A percentile compares a stretch with the other conserved stretches of the same genome.
Evolutionary conservation across 73 alveolate genomes (phyloP).

Genomic region (Loxodes magnus): DNA sequence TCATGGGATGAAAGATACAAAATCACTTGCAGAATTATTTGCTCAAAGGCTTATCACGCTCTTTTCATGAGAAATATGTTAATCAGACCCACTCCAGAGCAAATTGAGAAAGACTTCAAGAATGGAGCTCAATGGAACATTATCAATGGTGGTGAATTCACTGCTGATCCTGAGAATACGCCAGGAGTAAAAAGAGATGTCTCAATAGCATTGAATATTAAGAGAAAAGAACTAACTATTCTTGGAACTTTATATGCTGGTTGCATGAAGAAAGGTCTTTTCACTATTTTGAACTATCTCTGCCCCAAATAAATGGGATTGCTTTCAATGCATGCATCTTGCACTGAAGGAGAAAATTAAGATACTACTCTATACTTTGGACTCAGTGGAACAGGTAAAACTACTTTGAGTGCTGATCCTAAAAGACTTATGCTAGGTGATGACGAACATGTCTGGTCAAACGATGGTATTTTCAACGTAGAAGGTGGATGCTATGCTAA

Average conservation of each 20-base stretch:
- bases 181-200: conserved; percentile 77
- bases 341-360: conserved; percentile 68
- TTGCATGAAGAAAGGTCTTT: conserved; percentile 91
- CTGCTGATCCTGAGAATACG: conserved; percentile 64
- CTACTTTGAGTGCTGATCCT: conserved; percentile 90
- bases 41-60: conserved; percentile 88
- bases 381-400: conserved; percentile 94
- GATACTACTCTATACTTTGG: conserved; percentile 89
- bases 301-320: conserved; percentile 69
- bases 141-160: conserved; percentile 86
- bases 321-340: conserved; percentile 87
- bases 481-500: conserved; percentile 98
- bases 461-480: conserved; percentile 87
- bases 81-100: conserved; percentile 66
- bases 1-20: conserved; percentile 91
- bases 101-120: conserved; percentile 31
- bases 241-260: conserved; percentile 95
- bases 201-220: conserved; percentile 66
- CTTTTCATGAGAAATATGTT: conserved; percentile 93
- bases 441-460: conserved; percentile 96
- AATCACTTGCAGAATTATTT: conserved; percentile 58
- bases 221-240: conserved; percentile 60
- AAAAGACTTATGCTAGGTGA: conserved; percentile 84
- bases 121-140: conserved; percentile 53
- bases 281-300: conserved; percentile 80